Base-by-base conservation (phyloP, 345 rosid genomes). In the Syzygium aromaticum region DNA sequence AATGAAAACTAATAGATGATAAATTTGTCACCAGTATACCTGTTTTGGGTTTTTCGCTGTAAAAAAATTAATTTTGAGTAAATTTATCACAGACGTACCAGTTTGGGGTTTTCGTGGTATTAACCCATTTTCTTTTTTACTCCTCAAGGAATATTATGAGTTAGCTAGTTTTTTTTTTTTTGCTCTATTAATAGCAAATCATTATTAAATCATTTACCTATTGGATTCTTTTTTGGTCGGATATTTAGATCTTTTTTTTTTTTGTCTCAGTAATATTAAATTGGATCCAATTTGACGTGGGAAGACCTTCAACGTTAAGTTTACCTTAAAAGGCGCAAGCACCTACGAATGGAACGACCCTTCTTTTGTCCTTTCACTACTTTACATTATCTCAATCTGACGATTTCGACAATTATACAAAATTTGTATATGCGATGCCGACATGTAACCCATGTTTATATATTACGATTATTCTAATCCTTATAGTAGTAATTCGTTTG, bases 81-180 rank as follows among this genome's bases (percentile, higher is more conserved):
- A 59, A 59, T 0, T 59, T 59, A 2, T 11, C 15, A 27, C 0
- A 0, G 0, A 59, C 0, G 27, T 25, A 59, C 0, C 7, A 5
- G 27, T 27, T 59, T 27, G 11, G 11, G 5, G 0, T 59, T 57
- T 59, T 11, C 0, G 27, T 25, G 15, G 0, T 25, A 59, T 27
- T 1, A 11, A 25, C 27, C 5, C 64, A 27, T 43, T 43, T 43
- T 43, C 46, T 43, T 43, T 43, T 43, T 43, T 43, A 43, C 46
- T 43, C 46, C 46, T 43, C 46, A 0, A 43, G 46, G 27, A 59
- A 11, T 59, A 25, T 25, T 59, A 0, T 61, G 3, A 61, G n/a
- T n/a, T 6, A 61, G 17, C 17, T 0, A 13, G 1, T n/a, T 61
- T 13, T 61, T 61, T 59, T 61, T n/a, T 3, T 12, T 13, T 38